Evolutionary conservation across 179 eudicot genomes (phyloP).

Genomic region (Heliamphora pulchella): DNA sequence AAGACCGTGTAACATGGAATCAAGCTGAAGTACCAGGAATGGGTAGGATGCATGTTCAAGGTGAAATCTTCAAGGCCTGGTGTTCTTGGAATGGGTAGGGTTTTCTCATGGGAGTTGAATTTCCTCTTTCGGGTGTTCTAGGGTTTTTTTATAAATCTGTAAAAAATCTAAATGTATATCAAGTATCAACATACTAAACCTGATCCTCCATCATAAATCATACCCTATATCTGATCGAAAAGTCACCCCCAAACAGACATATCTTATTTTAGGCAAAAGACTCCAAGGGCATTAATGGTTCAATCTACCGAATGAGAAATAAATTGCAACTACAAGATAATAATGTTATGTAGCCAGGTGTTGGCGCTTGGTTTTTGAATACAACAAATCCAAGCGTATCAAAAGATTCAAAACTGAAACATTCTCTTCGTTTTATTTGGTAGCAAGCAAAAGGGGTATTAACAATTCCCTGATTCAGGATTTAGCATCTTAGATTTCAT

Average conservation of each 20-base stretch:
- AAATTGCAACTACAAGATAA: too few relatives aligned
- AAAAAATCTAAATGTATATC: not conserved
- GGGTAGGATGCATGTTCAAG: not conserved
- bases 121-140: not conserved
- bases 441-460: not conserved
- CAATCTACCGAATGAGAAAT: not conserved
- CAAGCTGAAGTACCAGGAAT: too few relatives aligned
- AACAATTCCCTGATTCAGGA: not conserved
- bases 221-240: not conserved
- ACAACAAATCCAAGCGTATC: not conserved
- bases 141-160: too few relatives aligned
- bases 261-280: not conserved
- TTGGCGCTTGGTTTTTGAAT: too few relatives aligned
- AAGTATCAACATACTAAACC: not conserved
- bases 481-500: not conserved
- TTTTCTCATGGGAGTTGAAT: too few relatives aligned
- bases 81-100: too few relatives aligned
- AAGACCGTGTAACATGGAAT: too few relatives aligned
- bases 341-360: not conserved
- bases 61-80: not conserved
- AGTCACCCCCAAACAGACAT: constrained; percentile 4
- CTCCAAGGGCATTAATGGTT: not conserved
- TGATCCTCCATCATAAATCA: not conserved
- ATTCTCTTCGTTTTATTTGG: not conserved
- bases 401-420: not conserved